Evolutionary conservation across 1,284 basidiomycete genomes (phyloP).

Genomic region (Marasmius tenuissimus): DNA sequence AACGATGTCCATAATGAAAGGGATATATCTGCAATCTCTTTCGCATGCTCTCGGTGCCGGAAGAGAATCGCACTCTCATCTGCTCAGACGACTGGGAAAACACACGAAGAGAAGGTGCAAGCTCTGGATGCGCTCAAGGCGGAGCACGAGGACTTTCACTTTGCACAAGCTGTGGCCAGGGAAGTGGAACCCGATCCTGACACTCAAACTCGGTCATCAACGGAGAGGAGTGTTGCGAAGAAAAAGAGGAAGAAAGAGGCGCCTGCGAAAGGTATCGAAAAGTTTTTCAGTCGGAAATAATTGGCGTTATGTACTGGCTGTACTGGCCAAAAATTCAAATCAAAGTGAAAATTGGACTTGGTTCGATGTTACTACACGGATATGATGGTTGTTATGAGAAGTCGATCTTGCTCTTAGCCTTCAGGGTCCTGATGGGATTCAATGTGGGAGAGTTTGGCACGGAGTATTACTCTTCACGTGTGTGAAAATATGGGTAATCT

Average conservation of each 20-base stretch:
- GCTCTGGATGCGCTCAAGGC: slow-evolving; percentile 50
- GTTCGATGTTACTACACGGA: background rate
- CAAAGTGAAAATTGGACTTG: background rate
- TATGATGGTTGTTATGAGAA: slow-evolving; percentile 3
- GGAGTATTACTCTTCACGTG: background rate
- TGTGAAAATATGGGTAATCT: background rate
- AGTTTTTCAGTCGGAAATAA: slow-evolving; percentile 58
- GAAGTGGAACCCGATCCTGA: slow-evolving; percentile 23
- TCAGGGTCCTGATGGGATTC: background rate
- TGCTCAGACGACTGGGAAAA: slow-evolving; percentile 20
- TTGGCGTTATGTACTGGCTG: too few species aligned
- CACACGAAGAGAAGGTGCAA: slow-evolving; percentile 26
- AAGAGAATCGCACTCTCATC: slow-evolving; percentile 38
- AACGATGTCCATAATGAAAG: background rate
- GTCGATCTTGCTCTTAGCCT: background rate
- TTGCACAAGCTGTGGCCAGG: slow-evolving; percentile 72
- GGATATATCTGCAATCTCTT: slow-evolving; percentile 27
- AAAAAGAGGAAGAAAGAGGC: slow-evolving; percentile 44
- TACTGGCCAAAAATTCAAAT: background rate
- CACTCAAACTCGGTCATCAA: slow-evolving; percentile 3
- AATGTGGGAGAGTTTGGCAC: background rate
- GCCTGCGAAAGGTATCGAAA: slow-evolving; percentile 64
- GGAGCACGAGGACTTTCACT: slow-evolving; percentile 88
- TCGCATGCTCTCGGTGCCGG: slow-evolving; percentile 56
- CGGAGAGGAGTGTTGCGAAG: slow-evolving; percentile 26